Percentiles rank a stretch among this genome's conserved stretches.
Evolutionary conservation across 2,329 filamentous ascomycete species (phyloP).

Genomic region (Pseudogymnoascus sp.): DNA sequence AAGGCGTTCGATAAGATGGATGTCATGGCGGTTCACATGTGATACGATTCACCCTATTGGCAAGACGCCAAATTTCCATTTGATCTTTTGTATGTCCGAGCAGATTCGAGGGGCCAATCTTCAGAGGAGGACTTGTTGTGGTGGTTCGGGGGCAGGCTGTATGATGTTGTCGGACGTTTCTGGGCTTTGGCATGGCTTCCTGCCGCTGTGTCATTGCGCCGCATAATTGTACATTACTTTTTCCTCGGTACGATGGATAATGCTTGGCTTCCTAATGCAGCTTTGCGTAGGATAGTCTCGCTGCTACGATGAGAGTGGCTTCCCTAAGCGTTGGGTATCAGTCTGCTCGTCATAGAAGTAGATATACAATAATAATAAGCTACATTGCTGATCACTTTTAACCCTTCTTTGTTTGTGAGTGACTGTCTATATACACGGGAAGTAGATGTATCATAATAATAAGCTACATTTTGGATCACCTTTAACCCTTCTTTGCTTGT

Average conservation of each 20-base stretch:
- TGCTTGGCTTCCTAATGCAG: not conserved
- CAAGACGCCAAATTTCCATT: conserved; percentile 4
- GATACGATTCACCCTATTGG: conserved; percentile 15
- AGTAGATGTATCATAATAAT: conserved; percentile 8
- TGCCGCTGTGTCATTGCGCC: not conserved
- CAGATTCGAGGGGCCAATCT: not conserved
- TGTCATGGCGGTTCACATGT: conserved; percentile 64
- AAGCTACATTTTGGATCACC: not conserved
- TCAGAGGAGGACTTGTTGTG: not conserved
- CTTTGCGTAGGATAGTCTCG: not conserved
- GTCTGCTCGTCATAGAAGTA: conserved; percentile 11
- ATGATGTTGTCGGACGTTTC: not conserved
- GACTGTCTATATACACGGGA: not conserved
- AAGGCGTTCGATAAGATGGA: conserved; percentile 87
- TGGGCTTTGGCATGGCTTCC: not conserved
- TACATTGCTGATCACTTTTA: conserved; percentile 3
- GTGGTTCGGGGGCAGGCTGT: not conserved
- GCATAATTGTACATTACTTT: conserved; percentile 4
- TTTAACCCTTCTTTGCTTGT: conserved; percentile 1
- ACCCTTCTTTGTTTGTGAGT: not conserved
- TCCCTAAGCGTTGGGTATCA: conserved; percentile 2
- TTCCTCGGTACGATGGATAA: conserved; percentile 1
- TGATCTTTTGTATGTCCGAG: conserved; percentile 5
- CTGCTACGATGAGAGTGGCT: conserved; percentile 1
- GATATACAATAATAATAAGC: conserved; percentile 9